Evolutionary conservation across 2,329 filamentous ascomycete genomes (phyloP), one percentile per base, ranked within the genome.

Genomic region (Verticillium klebahnii): DNA sequence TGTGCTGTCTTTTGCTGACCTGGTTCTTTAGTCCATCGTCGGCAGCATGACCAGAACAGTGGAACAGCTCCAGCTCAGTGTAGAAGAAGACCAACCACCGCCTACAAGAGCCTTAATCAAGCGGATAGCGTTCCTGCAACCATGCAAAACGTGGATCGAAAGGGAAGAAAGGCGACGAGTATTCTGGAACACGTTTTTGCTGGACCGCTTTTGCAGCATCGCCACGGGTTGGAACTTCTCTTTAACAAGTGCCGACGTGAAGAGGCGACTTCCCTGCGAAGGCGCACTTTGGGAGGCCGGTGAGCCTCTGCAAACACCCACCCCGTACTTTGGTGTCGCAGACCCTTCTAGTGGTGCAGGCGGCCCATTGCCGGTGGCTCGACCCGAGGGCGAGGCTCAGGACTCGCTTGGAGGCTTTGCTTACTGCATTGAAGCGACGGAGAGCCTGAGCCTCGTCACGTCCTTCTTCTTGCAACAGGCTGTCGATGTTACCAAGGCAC

Each of bases 341-440:
- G 73, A 76, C 36, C 69, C 69, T 55, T 67, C 69, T 11, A 67
- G 65, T 45, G 61, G 34, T n/a, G 56, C 62, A 32, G 64, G 36
- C 37, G 64, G 64, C 14, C 55, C 64, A 2, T 62, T 69, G 12
- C 68, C 62, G 39, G 66, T 55, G 56, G 63, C 58, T 39, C 66
- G 56, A 64, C 66, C 61, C 34, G 67, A 69, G 4, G 61, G 64
- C 14, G 69, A 68, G 2, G 69, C 69, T 9, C 69, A 72, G 23
- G 66, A 67, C 7, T 70, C 70, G 5, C 60, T 78, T 2, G 77
- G 73, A 14, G 76, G 76, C 0, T 78, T 79, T 58, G 78, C 78
- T 0, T 80, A 78, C 62, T 73, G 72, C n/a, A 74, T 80, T n/a
- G 78, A 80, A 62, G 77, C 77, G 0, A 78, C 76, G 0, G 78